These are phyloP conservation scores for Magnolia sinica DNA, from an alignment of 164 flowering plant genomes.

Conservation along the genomic window DNA sequence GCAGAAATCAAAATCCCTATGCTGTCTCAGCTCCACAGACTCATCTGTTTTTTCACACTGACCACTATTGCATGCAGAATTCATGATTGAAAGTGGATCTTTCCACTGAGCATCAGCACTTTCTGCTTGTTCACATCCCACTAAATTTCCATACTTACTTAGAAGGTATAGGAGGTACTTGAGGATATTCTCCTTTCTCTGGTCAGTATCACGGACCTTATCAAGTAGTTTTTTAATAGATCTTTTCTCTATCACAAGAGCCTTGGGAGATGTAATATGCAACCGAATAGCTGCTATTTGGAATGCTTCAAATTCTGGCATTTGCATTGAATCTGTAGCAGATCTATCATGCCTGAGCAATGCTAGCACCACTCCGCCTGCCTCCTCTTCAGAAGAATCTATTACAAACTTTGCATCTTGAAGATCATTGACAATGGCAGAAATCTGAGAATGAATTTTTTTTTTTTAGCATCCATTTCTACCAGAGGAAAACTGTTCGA, in stretches of 20 bases:
- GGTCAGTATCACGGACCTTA: constrained; percentile 28
- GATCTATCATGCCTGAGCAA: constrained; percentile 39
- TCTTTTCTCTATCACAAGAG: constrained; percentile 62
- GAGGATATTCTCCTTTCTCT: constrained; percentile 43
- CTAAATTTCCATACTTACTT: constrained; percentile 37
- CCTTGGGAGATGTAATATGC: constrained; percentile 46
- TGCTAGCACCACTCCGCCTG: constrained; percentile 50
- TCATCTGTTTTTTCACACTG: neutral
- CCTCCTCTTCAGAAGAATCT: constrained; percentile 67
- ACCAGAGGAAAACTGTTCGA: too few species aligned
- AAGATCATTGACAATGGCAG: constrained; percentile 54
- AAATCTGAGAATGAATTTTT: constrained; percentile 47
- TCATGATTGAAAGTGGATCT: constrained; percentile 6
- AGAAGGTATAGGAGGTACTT: constrained; percentile 48
- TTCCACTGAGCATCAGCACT: constrained; percentile 15
- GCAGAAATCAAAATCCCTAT: constrained; percentile 2
- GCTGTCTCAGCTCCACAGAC: constrained; percentile 19
- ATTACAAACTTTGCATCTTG: constrained; percentile 38
- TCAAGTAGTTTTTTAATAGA: constrained; percentile 52
- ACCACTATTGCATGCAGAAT: neutral
- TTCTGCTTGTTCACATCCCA: constrained; percentile 26
- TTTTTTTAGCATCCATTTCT: too few species aligned
- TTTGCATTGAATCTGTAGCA: constrained; percentile 33
- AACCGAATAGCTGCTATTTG: constrained; percentile 51
- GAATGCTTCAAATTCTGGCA: constrained; percentile 42